These are phyloP conservation scores for Tieghemostelium lacteum DNA, from an alignment of 78 protist species.

Conservation along the genomic window DNA sequence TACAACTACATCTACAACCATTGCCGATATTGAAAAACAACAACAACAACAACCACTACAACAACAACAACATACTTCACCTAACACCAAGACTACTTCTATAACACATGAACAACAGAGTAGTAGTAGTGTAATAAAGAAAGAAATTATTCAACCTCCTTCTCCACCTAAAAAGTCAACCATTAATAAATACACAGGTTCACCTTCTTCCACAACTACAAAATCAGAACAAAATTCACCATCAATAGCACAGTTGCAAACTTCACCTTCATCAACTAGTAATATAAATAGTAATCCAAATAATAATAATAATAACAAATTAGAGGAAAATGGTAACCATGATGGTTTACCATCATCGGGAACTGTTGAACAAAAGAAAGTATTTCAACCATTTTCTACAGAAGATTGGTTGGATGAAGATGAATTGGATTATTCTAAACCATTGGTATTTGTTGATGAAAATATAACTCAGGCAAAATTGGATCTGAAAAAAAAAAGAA, in stretches of 20 bases:
- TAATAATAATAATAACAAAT: background rate
- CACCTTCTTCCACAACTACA: background rate
- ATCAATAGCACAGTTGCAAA: background rate
- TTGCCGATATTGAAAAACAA: background rate
- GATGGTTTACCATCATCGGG: background rate
- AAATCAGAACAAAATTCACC: background rate
- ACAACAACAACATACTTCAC: background rate
- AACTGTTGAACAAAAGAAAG: background rate
- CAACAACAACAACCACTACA: background rate
- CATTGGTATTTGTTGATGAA: conserved; percentile 70
- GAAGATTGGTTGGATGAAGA: conserved; percentile 76
- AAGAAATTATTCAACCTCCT: conserved; percentile 36
- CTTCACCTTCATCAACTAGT: background rate
- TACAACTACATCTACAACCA: background rate
- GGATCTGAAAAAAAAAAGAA: background rate
- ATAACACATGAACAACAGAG: background rate
- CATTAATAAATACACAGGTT: background rate
- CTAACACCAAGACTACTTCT: background rate
- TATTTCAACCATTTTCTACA: conserved; percentile 6
- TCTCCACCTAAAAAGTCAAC: conserved; percentile 27
- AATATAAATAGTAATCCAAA: background rate
- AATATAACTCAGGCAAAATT: conserved; percentile 25
- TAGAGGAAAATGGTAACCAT: background rate
- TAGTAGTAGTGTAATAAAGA: background rate
- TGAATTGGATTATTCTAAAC: conserved; percentile 69